phyloP scores from a whole-genome alignment of 352 stramenopile species.

The Pythium chondricola region DNA sequence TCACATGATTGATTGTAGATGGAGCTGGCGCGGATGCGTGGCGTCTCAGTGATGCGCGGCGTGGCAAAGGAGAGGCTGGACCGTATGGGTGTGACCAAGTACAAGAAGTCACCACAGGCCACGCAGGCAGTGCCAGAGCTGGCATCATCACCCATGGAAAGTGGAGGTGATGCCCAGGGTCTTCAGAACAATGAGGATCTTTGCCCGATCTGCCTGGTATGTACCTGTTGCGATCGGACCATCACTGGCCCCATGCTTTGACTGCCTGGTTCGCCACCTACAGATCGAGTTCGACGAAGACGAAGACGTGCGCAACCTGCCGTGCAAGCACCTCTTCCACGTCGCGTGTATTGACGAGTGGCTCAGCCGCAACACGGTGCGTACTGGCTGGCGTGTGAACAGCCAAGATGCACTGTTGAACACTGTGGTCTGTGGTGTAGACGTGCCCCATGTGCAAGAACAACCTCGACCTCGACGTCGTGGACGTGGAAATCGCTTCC shows the following conservation, averaged over 20 bases:
- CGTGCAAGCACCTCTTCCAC: slow-evolving; percentile 88
- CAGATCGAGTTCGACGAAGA: slow-evolving; percentile 75
- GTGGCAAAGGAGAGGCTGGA: slow-evolving; percentile 58
- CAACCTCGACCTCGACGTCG: slow-evolving; percentile 55
- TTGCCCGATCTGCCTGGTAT: slow-evolving; percentile 68
- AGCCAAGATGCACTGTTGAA: not conserved
- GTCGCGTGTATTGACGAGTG: slow-evolving; percentile 86
- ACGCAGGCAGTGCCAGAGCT: too few species aligned
- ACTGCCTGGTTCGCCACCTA: not conserved
- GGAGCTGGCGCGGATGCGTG: slow-evolving; percentile 39
- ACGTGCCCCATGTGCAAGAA: slow-evolving; percentile 82
- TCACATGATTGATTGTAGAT: slow-evolving; percentile 22
- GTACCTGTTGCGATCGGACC: not conserved
- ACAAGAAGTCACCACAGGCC: slow-evolving; percentile 25
- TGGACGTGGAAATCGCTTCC: slow-evolving; percentile 33
- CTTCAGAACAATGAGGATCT: slow-evolving; percentile 48
- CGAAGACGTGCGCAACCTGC: slow-evolving; percentile 68
- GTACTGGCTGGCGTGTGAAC: slow-evolving; percentile 2
- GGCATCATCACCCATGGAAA: too few species aligned
- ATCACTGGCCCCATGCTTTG: too few species aligned
- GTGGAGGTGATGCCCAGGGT: too few species aligned
- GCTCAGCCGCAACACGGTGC: slow-evolving; percentile 82
- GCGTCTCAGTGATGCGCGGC: slow-evolving; percentile 33
- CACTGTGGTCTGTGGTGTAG: slow-evolving; percentile 15
- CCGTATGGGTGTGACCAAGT: slow-evolving; percentile 60